phyloP scores from a whole-genome alignment of 179 eudicot species.

The Amaranthus tricolor region DNA sequence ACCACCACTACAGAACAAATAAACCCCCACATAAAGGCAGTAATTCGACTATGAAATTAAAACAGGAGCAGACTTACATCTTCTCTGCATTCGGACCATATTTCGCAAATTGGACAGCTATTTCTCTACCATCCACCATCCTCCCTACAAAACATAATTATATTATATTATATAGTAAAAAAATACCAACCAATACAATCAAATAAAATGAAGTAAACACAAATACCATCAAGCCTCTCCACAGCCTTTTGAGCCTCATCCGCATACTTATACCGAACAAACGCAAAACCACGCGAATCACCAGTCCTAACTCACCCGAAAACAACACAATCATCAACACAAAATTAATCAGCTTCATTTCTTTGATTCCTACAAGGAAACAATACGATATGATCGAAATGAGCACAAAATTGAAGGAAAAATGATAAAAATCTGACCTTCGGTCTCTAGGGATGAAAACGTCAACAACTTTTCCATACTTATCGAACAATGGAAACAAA shows the following conservation, averaged over 20 bases:
- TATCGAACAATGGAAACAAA: conserved; percentile 89
- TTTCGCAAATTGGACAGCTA: conserved; percentile 89
- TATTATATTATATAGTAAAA: not conserved
- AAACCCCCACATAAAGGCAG: not conserved
- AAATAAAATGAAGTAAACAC: not conserved
- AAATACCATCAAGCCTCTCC: conserved; percentile 84
- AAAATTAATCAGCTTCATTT: not conserved
- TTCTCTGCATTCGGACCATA: conserved; percentile 94
- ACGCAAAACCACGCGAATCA: conserved; percentile 91
- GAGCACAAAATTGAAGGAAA: not conserved
- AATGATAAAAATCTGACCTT: conserved; percentile 36
- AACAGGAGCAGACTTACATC: conserved; percentile 52
- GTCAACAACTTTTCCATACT: conserved; percentile 93
- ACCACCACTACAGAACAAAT: not conserved
- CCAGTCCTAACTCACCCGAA: conserved; percentile 64
- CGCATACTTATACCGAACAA: conserved; percentile 91
- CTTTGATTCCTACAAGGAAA: not conserved
- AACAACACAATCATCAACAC: not conserved
- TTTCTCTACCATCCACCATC: conserved; percentile 95
- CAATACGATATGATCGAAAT: not conserved
- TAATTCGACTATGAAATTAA: not conserved
- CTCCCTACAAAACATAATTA: conserved; percentile 43
- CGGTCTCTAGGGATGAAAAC: conserved; percentile 89
- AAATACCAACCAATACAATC: not conserved
- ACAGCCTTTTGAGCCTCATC: conserved; percentile 96